A percentile compares a stretch with the other conserved stretches of the same genome.
phyloP scores from a whole-genome alignment of 768 basidiomycete genomes.

The Mycena venus region DNA sequence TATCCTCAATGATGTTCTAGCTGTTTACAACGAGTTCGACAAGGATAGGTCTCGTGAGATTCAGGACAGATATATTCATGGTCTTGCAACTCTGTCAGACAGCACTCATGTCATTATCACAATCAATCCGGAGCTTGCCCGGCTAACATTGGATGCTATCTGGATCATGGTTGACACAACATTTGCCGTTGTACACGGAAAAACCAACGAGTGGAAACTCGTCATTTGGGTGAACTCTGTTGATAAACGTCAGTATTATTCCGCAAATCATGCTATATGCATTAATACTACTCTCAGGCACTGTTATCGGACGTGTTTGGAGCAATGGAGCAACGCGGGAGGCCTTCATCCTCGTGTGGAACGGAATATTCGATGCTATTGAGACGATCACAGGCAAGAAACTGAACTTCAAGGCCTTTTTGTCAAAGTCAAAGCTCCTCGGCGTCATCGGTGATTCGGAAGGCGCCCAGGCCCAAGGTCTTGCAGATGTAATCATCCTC shows the following conservation, averaged over 20 bases:
- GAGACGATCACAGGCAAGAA: neutral
- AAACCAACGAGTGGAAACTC: slow-evolving; percentile 8
- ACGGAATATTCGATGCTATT: neutral
- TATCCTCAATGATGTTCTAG: no score
- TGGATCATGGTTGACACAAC: slow-evolving; percentile 22
- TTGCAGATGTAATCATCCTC: neutral
- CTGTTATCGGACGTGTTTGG: slow-evolving; percentile 1
- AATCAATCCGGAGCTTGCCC: neutral
- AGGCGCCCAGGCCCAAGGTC: no score
- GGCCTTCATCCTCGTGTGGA: neutral
- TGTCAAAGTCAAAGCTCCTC: neutral
- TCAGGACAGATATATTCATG: no score
- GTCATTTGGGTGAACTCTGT: slow-evolving; percentile 1
- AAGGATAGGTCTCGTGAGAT: neutral
- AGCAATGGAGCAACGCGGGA: neutral
- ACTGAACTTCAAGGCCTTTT: neutral
- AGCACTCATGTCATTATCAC: neutral
- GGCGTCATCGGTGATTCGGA: neutral
- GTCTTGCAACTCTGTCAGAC: no score
- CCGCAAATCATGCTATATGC: no score
- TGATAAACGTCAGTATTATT: neutral
- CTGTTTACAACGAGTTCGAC: no score
- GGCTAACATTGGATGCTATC: no score
- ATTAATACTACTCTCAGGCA: neutral
- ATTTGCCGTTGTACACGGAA: neutral